Evolutionary conservation across 306 rosid genomes (phyloP).

Genomic region (Casuarina cunninghamiana): DNA sequence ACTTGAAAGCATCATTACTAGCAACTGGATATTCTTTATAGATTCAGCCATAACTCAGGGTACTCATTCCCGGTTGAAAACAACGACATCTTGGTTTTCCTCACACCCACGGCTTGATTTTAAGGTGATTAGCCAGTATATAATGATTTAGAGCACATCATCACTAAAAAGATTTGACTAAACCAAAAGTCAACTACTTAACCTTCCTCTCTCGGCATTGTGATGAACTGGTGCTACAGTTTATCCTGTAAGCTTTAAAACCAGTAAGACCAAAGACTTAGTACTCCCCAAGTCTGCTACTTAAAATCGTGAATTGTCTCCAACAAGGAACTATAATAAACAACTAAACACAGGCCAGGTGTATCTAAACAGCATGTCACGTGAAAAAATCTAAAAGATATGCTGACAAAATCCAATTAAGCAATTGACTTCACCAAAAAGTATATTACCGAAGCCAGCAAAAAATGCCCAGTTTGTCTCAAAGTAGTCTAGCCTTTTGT

Average conservation of each 20-base stretch:
- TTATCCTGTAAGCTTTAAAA: neutral
- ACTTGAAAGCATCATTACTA: neutral
- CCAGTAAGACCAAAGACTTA: neutral
- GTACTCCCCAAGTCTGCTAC: neutral
- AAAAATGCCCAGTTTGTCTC: constrained; percentile 93
- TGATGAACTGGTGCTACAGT: neutral
- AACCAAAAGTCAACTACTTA: neutral
- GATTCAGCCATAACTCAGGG: neutral
- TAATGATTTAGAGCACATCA: neutral
- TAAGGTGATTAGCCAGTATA: neutral
- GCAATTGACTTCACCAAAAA: constrained; percentile 15
- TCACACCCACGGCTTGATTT: neutral
- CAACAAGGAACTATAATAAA: constrained; percentile 16
- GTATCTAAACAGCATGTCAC: constrained; percentile 14
- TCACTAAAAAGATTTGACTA: neutral
- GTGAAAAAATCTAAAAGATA: constrained; percentile 9
- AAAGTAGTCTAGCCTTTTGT: constrained; percentile 73
- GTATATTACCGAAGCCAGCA: constrained; percentile 79
- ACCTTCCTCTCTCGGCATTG: neutral
- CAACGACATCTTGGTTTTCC: neutral
- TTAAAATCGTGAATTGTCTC: neutral
- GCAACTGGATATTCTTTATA: neutral
- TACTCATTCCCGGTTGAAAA: neutral
- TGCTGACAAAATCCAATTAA: constrained; percentile 15
- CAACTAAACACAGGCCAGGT: constrained; percentile 3